phyloP scores from a whole-genome alignment of 1,284 basidiomycete genomes.

The Fomitopsis schrenkii region DNA sequence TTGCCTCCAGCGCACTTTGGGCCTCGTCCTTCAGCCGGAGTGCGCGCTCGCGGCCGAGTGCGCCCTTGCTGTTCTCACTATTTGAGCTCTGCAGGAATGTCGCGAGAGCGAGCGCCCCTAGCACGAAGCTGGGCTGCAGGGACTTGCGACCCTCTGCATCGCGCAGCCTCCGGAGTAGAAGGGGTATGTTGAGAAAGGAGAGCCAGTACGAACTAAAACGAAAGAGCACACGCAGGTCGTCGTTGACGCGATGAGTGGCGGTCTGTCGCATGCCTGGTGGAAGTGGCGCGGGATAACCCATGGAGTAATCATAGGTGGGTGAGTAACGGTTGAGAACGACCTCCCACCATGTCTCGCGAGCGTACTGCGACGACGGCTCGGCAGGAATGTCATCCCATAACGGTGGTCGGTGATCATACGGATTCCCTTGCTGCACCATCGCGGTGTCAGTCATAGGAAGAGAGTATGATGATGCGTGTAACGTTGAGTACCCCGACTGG shows the following conservation, averaged over 20 bases:
- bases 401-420: not conserved
- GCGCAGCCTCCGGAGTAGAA: conserved; percentile 56
- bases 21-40: conserved; percentile 60
- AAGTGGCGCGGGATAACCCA: conserved; percentile 29
- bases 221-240: conserved; percentile 64
- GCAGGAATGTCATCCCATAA: conserved; percentile 26
- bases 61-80: conserved; percentile 37
- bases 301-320: conserved; percentile 26
- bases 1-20: conserved; percentile 67
- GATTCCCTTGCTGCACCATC: not conserved
- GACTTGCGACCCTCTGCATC: conserved; percentile 47
- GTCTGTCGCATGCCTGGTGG: conserved; percentile 40
- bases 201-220: conserved; percentile 66
- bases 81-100: conserved; percentile 70
- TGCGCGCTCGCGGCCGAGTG: conserved; percentile 47
- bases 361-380: conserved; percentile 60
- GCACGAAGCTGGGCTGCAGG: conserved; percentile 65
- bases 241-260: conserved; percentile 41
- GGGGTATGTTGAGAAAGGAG: conserved; percentile 66
- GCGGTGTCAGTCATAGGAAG: not conserved
- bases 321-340: conserved; percentile 55
- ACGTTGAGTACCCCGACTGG: not conserved
- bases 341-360: conserved; percentile 77
- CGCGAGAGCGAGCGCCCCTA: conserved; percentile 62
- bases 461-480: not conserved